Conservation (phyloP, 208 protist genomes). For the Sergeia podlipaevii region DNA sequence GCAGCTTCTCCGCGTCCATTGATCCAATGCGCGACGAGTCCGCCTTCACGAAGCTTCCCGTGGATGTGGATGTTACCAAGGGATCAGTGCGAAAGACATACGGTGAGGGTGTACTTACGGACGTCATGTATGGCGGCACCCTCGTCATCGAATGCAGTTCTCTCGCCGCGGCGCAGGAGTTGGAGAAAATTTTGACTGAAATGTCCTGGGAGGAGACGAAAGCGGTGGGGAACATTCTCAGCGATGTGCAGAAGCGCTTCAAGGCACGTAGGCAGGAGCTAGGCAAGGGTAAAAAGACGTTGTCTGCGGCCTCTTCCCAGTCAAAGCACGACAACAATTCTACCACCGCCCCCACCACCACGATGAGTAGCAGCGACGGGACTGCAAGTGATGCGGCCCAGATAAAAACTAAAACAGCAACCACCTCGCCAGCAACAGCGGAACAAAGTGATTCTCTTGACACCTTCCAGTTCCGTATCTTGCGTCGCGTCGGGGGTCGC, state of each 20-base stretch:
- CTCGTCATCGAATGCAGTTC: slow-evolving; percentile 62
- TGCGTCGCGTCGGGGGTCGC: slow-evolving; percentile 48
- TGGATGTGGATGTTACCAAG: slow-evolving; percentile 44
- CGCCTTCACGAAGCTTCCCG: slow-evolving; percentile 35
- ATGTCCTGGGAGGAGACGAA: slow-evolving; percentile 40
- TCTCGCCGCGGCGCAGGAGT: slow-evolving; percentile 17
- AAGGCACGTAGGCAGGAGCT: slow-evolving; percentile 7
- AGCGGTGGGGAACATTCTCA: slow-evolving; percentile 20
- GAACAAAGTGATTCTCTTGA: not conserved
- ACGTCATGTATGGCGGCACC: slow-evolving; percentile 83
- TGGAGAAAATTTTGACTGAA: slow-evolving; percentile 37
- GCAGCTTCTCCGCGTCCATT: slow-evolving; percentile 71
- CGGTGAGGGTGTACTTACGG: slow-evolving; percentile 82
- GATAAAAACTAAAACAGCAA: no score
- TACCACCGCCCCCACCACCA: not conserved
- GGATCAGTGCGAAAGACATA: slow-evolving; percentile 22
- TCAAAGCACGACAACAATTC: no score
- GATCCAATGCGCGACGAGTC: slow-evolving; percentile 50
- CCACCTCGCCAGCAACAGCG: no score
- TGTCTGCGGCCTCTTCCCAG: no score
- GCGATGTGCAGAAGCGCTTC: slow-evolving; percentile 37
- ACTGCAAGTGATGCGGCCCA: no score
- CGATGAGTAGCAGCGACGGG: not conserved
- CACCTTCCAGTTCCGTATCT: slow-evolving; percentile 36
- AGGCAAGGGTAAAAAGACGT: not conserved